phyloP scores from a whole-genome alignment of 495 filamentous ascomycete species.

The Hypoxylon lienhwacheense region DNA sequence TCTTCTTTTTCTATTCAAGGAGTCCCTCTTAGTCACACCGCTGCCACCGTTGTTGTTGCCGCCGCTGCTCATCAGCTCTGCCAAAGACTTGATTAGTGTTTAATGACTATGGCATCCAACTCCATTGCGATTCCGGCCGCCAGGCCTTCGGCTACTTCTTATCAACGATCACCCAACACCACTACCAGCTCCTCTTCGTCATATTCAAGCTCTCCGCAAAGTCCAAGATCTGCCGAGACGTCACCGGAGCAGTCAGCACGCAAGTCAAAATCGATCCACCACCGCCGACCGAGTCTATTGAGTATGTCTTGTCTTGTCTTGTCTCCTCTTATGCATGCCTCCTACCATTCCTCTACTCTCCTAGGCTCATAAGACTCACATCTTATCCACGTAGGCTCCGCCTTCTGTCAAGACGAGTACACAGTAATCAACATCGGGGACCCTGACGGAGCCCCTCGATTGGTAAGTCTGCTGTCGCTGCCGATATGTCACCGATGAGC shows the following conservation, averaged over 20 bases:
- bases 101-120: constrained; percentile 46
- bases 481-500: background rate
- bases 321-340: background rate
- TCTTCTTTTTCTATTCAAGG: constrained; percentile 1
- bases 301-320: constrained; percentile 45
- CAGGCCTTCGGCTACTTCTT: constrained; percentile 42
- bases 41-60: no score
- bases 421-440: constrained; percentile 69
- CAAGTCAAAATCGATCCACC: constrained; percentile 50
- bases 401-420: constrained; percentile 65
- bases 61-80: constrained; percentile 11
- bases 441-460: constrained; percentile 60
- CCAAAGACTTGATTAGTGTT: background rate
- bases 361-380: constrained; percentile 11
- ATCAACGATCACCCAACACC: constrained; percentile 44
- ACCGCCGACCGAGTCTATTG: constrained; percentile 56
- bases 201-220: constrained; percentile 56
- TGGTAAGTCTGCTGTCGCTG: constrained; percentile 51
- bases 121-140: constrained; percentile 56
- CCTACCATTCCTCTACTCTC: background rate
- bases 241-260: constrained; percentile 41
- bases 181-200: constrained; percentile 54
- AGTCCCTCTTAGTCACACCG: no score
- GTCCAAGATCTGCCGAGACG: constrained; percentile 42
- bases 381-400: constrained; percentile 56